Percentiles rank a stretch among this genome's conserved stretches.
phyloP scores from a whole-genome alignment of 83 land plant genomes.

The Picea mariana region DNA sequence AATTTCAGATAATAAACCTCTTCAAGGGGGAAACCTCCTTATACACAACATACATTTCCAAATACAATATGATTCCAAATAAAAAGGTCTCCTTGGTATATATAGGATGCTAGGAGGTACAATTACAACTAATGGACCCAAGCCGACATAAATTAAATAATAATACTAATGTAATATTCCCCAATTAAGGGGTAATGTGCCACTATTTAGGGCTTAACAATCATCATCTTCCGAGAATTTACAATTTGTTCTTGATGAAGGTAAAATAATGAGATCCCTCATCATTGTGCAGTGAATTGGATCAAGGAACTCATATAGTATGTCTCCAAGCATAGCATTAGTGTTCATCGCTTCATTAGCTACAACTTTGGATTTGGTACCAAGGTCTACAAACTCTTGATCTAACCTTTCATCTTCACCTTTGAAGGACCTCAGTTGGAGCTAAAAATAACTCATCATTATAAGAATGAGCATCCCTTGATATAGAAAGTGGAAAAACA shows the following conservation, averaged over 20 bases:
- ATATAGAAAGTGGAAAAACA: slow-evolving; percentile 81
- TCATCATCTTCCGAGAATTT: too few relatives aligned
- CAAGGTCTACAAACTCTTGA: slow-evolving; percentile 78
- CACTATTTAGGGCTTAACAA: too few relatives aligned
- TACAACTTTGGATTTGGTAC: slow-evolving; percentile 72
- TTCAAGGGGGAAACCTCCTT: too few relatives aligned
- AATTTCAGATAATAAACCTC: too few relatives aligned
- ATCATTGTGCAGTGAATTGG: slow-evolving; percentile 97
- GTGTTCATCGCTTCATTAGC: slow-evolving; percentile 76
- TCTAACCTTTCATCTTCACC: slow-evolving; percentile 62
- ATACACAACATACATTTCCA: too few relatives aligned
- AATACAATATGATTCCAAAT: too few relatives aligned
- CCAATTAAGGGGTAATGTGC: too few relatives aligned
- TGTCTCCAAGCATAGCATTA: slow-evolving; percentile 92
- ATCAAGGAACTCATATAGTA: slow-evolving; percentile 96
- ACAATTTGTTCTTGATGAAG: slow-evolving; percentile 75
- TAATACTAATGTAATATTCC: too few relatives aligned
- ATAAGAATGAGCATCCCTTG: slow-evolving; percentile 92
- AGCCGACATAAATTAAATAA: too few relatives aligned
- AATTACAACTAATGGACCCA: too few relatives aligned
- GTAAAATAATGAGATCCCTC: slow-evolving; percentile 96
- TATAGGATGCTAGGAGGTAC: too few relatives aligned
- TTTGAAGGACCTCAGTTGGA: slow-evolving; percentile 72
- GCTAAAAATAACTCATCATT: slow-evolving; percentile 87
- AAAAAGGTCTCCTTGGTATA: too few relatives aligned